Evolutionary conservation across 148 eudicot species (phyloP).

Genomic region (Cornus controversa): DNA sequence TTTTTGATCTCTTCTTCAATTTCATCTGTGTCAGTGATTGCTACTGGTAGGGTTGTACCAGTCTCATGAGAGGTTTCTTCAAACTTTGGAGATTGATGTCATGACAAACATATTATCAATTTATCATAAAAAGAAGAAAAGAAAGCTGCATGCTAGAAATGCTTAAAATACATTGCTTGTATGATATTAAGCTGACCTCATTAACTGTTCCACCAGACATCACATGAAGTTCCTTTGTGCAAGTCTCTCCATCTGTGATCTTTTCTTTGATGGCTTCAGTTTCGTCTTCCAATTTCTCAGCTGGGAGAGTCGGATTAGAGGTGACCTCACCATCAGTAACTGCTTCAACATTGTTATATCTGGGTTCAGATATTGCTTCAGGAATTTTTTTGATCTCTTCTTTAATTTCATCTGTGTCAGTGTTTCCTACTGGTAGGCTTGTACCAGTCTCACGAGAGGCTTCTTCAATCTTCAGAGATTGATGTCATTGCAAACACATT

Average conservation of each 20-base stretch:
- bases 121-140: not conserved
- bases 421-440: conserved; percentile 3
- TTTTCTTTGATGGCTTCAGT: not conserved
- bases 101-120: not conserved
- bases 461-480: no score
- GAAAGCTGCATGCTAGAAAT: not conserved
- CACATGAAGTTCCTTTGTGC: not conserved
- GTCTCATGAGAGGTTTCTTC: not conserved
- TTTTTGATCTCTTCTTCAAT: not conserved
- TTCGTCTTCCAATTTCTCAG: conserved; percentile 13
- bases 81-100: not conserved
- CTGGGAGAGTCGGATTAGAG: not conserved
- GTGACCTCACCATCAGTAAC: not conserved
- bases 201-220: not conserved
- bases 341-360: not conserved
- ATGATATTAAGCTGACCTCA: conserved; percentile 11
- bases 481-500: not conserved
- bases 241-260: not conserved
- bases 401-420: not conserved
- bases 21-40: not conserved
- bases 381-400: conserved; percentile 1
- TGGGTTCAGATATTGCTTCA: not conserved
- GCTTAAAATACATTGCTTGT: no score
- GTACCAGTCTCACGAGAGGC: not conserved
- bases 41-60: not conserved